These are phyloP conservation scores for Fonsecaea nubica DNA, from an alignment of 2,329 filamentous ascomycete species.

Conservation along the genomic window DNA sequence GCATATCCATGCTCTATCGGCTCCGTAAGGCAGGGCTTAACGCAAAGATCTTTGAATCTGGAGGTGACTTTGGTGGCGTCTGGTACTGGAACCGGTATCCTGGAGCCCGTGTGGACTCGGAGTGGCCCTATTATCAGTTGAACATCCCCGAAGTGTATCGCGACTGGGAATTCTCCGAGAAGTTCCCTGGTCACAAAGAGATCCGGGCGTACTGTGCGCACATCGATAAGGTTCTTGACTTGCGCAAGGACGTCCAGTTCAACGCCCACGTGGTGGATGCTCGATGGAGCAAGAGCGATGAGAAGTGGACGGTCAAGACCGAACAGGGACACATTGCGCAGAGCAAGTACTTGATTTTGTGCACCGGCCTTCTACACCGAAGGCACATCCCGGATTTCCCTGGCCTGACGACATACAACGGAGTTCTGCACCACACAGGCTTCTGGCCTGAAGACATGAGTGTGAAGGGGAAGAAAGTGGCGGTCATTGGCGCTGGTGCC, in stretches of 20 bases:
- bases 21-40: conserved; percentile 45
- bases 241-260: conserved; percentile 48
- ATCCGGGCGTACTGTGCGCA: conserved; percentile 51
- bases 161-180: conserved; percentile 54
- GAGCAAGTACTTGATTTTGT: conserved; percentile 34
- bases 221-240: conserved; percentile 48
- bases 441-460: conserved; percentile 66
- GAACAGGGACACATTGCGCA: conserved; percentile 43
- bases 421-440: conserved; percentile 65
- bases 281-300: conserved; percentile 43
- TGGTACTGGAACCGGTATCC: conserved; percentile 78
- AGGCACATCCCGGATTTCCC: conserved; percentile 67
- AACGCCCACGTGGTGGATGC: conserved; percentile 47
- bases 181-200: conserved; percentile 50
- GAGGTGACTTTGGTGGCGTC: conserved; percentile 44
- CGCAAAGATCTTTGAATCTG: conserved; percentile 47
- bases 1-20: conserved; percentile 41
- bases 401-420: conserved; percentile 65
- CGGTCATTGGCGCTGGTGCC: conserved; percentile 69
- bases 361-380: conserved; percentile 48
- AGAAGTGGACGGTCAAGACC: conserved; percentile 51
- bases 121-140: conserved; percentile 62
- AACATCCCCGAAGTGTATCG: conserved; percentile 57
- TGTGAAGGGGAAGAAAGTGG: conserved; percentile 65
- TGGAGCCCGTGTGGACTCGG: conserved; percentile 61